These are phyloP conservation scores for Oryza rufipogon DNA, from an alignment of 176 grass and related monocot genomes.

Conservation along the genomic window DNA sequence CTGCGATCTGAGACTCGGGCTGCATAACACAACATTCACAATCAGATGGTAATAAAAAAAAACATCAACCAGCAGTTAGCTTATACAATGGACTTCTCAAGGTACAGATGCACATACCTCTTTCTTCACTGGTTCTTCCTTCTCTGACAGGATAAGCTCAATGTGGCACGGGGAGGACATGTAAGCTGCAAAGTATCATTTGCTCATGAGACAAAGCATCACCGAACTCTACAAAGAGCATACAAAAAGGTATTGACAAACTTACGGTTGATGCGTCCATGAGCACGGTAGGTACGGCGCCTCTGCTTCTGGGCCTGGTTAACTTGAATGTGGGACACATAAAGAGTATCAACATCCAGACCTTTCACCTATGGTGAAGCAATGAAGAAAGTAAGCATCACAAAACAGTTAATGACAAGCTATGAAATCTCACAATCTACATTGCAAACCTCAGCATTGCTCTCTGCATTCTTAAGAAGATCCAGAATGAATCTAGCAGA, in stretches of 20 bases:
- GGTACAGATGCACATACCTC: constrained; percentile 43
- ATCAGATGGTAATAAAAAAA: not conserved
- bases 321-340: constrained; percentile 75
- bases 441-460: constrained; percentile 58
- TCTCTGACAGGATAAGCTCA: constrained; percentile 77
- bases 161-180: constrained; percentile 90
- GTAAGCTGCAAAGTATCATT: constrained; percentile 53
- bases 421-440: not conserved
- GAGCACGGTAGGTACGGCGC: constrained; percentile 71
- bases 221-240: not conserved
- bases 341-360: constrained; percentile 76
- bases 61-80: not conserved
- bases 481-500: constrained; percentile 84
- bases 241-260: not conserved
- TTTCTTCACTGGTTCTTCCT: constrained; percentile 84
- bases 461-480: constrained; percentile 89
- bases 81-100: not conserved
- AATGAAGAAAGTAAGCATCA: not conserved
- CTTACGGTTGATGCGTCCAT: constrained; percentile 76
- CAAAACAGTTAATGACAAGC: not conserved
- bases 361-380: constrained; percentile 55
- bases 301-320: constrained; percentile 80
- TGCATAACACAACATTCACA: constrained; percentile 10
- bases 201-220: not conserved
- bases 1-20: constrained; percentile 73